These are phyloP conservation scores for Candida saitoana DNA, from an alignment of 805 yeast genomes.

Conservation along the genomic window DNA sequence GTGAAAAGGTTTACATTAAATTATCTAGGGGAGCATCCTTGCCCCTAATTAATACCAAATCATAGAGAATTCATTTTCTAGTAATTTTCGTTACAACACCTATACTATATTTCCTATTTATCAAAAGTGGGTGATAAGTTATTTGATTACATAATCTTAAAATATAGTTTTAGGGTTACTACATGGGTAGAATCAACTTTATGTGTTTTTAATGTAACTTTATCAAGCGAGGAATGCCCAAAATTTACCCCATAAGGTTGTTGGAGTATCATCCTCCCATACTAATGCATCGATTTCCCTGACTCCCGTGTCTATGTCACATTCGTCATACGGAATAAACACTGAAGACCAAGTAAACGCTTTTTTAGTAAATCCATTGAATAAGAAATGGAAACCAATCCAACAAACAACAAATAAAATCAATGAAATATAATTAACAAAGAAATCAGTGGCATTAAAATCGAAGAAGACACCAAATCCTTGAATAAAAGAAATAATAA, in stretches of 20 bases:
- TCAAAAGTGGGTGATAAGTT: too few relatives aligned
- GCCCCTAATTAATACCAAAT: neutral
- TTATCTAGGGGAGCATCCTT: neutral
- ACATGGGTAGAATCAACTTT: neutral
- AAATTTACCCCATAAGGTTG: slow-evolving; percentile 50
- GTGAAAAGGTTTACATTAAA: neutral
- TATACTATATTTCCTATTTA: too few relatives aligned
- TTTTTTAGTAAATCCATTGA: slow-evolving; percentile 34
- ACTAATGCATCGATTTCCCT: slow-evolving; percentile 56
- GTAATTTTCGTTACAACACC: neutral
- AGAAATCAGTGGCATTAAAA: slow-evolving; percentile 53
- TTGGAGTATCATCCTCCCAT: slow-evolving; percentile 55
- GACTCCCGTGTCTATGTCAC: slow-evolving; percentile 68
- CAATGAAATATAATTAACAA: slow-evolving; percentile 68
- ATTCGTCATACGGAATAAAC: slow-evolving; percentile 48
- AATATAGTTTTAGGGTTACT: slow-evolving; percentile 1
- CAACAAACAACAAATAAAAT: slow-evolving; percentile 55
- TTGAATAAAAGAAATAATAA: slow-evolving; percentile 61
- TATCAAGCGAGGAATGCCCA: slow-evolving; percentile 43
- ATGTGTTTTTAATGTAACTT: too few relatives aligned
- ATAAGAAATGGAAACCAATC: slow-evolving; percentile 51
- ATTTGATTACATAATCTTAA: neutral
- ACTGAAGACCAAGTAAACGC: slow-evolving; percentile 32
- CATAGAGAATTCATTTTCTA: neutral
- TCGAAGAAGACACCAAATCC: slow-evolving; percentile 64